These are phyloP conservation scores for Limonium bicolor DNA, from an alignment of 148 eudicot genomes.

Conservation along the genomic window DNA sequence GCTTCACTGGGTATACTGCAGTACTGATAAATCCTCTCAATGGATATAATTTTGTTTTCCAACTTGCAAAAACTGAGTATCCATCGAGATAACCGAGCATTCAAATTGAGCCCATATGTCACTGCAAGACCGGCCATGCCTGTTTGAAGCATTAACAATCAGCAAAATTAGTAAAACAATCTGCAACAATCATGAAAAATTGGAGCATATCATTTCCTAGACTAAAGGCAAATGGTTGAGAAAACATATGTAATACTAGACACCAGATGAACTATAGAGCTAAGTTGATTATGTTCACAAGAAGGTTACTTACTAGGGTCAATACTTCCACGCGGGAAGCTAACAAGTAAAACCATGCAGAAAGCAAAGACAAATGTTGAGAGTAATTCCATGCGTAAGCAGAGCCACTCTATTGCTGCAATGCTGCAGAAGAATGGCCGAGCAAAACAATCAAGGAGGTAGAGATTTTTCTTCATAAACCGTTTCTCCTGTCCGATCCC, in stretches of 20 bases:
- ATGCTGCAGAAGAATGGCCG: conserved; percentile 92
- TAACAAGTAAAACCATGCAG: conserved; percentile 88
- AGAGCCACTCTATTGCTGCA: conserved; percentile 96
- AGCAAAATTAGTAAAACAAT: not conserved
- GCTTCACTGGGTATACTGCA: conserved; percentile 85
- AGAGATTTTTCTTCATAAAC: conserved; percentile 80
- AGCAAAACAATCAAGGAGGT: conserved; percentile 89
- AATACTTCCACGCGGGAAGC: conserved; percentile 56
- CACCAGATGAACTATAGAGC: not conserved
- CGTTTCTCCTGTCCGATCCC: conserved; percentile 92
- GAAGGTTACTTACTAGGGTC: conserved; percentile 71
- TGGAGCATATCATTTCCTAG: too few relatives aligned
- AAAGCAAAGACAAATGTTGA: conserved; percentile 87
- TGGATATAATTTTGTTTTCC: conserved; percentile 92
- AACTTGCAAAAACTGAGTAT: conserved; percentile 99
- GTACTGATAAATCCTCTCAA: conserved; percentile 92
- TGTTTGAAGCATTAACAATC: conserved; percentile 11
- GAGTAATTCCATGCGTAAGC: conserved; percentile 87
- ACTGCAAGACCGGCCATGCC: conserved; percentile 99
- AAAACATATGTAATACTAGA: not conserved
- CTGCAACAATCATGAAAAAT: too few relatives aligned
- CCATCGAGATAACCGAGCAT: conserved; percentile 94
- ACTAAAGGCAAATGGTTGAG: not conserved
- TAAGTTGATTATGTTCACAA: not conserved
- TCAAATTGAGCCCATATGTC: conserved; percentile 87